A percentile compares a stretch with the other conserved stretches of the same genome.
Conservation (phyloP, 352 stramenopile species). For the Elongisporangium undulatum region DNA sequence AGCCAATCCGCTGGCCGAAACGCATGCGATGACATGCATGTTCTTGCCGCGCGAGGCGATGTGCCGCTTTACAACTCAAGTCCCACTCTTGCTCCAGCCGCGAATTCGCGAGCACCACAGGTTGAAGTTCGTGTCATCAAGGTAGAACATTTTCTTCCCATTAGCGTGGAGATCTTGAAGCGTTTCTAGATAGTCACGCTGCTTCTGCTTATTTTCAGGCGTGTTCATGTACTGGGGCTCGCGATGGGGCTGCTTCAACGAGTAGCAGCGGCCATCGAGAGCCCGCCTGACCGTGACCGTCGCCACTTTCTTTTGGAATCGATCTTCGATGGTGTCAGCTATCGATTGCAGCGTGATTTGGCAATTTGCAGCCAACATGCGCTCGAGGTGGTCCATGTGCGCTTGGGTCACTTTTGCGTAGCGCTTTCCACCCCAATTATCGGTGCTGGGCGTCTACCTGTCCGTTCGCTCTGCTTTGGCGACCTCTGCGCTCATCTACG, state of each 20-base stretch:
- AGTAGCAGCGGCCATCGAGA: too few species aligned
- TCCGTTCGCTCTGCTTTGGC: too few species aligned
- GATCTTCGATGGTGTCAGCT: too few species aligned
- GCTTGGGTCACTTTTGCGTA: too few species aligned
- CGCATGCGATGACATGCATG: conserved; percentile 13
- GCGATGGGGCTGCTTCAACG: conserved; percentile 11
- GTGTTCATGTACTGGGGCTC: conserved; percentile 14
- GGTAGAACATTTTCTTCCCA: conserved; percentile 8
- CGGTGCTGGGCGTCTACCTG: too few species aligned
- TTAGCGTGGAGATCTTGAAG: conserved; percentile 3
- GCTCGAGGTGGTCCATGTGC: too few species aligned
- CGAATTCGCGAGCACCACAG: conserved; percentile 3
- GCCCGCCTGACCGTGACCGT: too few species aligned
- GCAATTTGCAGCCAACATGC: too few species aligned
- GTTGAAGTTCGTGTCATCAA: conserved; percentile 20
- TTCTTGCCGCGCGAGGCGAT: conserved; percentile 9
- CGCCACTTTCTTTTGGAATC: too few species aligned
- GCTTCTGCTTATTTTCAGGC: conserved; percentile 11
- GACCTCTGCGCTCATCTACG: background rate
- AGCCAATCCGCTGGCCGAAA: conserved; percentile 3
- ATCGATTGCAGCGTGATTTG: too few species aligned
- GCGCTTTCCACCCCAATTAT: too few species aligned
- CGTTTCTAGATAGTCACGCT: background rate
- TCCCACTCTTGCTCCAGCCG: background rate
- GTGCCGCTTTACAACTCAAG: background rate